Base-by-base conservation (phyloP, 176 grass and related monocot genomes). In the Oryza meridionalis region DNA sequence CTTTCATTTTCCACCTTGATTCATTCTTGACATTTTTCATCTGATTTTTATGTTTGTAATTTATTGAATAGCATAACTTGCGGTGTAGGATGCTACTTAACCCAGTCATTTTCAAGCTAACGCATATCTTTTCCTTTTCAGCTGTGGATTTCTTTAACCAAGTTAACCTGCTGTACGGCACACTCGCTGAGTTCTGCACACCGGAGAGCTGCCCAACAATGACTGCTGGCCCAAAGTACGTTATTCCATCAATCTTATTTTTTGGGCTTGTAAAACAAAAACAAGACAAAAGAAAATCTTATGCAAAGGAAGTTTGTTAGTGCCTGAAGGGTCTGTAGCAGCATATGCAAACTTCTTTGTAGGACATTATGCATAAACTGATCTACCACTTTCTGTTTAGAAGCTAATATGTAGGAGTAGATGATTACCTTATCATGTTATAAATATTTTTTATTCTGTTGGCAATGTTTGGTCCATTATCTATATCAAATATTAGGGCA, bases 111-210 rank as follows among this genome's bases (percentile, higher is more conserved):
- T 44, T 25, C 63, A 69, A 69, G 87, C 77, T 91, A 85, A 83
- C n/a, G 9, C 49, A 12, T 81, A 69, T 47, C 25, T 24, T 81
- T 82, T 88, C 1, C 33, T 80, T 88, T 90, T 78, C 93, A 98
- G 96, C 96, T 90, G 96, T 98, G 74, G 96, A 98, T 90, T 98
- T 98, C 87, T 98, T 99, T 85, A 99, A 99, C 70, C 96, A 99
- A 85, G 96, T 99, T 69, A 99, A 99, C 88, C 81, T 99, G 64
- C 91, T 99, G 16, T 99, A 92, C 85, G 96, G 91, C 26, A 99
- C 96, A 51, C 87, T 99, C 65, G 69, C 89, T 67, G 96, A 99
- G 82, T 99, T 99, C 86, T 99, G 96, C 84, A 99, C 93, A 29
- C 70, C 96, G 50, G 96, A 99, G 70, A 94, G 88, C 75, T 99